Percentiles rank a stretch among this genome's conserved stretches.
Evolutionary conservation across 495 filamentous ascomycete species (phyloP).

Genomic region (Hypomontagnella submonticulosa): DNA sequence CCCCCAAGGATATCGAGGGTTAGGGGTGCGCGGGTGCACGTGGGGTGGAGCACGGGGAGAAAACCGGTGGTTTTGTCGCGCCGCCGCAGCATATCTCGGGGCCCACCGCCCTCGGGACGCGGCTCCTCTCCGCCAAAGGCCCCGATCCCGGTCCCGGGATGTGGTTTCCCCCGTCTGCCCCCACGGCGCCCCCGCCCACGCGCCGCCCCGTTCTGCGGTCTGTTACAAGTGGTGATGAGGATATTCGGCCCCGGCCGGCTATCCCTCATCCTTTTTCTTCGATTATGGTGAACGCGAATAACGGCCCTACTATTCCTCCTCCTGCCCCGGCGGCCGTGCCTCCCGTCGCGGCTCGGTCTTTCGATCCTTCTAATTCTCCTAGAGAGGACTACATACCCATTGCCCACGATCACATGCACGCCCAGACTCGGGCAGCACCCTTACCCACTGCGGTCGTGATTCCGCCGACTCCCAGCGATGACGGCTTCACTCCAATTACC

Average conservation of each 20-base stretch:
- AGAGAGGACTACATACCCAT: constrained; percentile 46
- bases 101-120: constrained; percentile 45
- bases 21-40: constrained; percentile 59
- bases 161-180: constrained; percentile 37
- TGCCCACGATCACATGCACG: constrained; percentile 22
- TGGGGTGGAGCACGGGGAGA: constrained; percentile 25
- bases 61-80: constrained; percentile 9
- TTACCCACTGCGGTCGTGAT: constrained; percentile 18
- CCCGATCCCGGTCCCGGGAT: constrained; percentile 23
- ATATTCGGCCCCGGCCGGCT: constrained; percentile 31
- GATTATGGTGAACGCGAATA: constrained; percentile 23
- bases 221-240: constrained; percentile 30
- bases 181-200: constrained; percentile 35
- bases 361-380: constrained; percentile 15
- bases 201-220: constrained; percentile 37
- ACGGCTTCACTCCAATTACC: constrained; percentile 43
- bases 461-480: constrained; percentile 39
- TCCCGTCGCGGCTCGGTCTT: constrained; percentile 4
- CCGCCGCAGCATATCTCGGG: constrained; percentile 38
- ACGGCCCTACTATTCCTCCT: constrained; percentile 20
- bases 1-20: constrained; percentile 53
- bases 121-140: constrained; percentile 31
- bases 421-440: constrained; percentile 5
- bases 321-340: constrained; percentile 14
- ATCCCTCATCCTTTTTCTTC: too few species aligned